These are phyloP conservation scores for Pochonia chlamydosporia DNA, from an alignment of 2,329 filamentous ascomycete species.

Conservation along the genomic window DNA sequence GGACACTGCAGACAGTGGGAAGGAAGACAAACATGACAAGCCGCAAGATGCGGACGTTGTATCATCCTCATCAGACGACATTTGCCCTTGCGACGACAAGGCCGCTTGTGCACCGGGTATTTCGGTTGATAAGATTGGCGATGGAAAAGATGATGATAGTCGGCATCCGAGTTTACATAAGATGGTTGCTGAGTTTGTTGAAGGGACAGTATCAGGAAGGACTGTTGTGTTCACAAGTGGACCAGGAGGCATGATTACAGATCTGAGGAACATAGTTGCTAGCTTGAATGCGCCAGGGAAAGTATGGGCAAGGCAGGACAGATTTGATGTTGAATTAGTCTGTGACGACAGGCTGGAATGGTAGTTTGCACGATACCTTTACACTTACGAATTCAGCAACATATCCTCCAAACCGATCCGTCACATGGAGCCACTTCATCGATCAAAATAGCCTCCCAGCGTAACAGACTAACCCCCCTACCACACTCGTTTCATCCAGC, in stretches of 20 bases:
- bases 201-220: conserved; percentile 37
- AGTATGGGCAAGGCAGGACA: conserved; percentile 54
- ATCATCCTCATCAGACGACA: conserved; percentile 20
- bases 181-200: conserved; percentile 44
- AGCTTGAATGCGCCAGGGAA: conserved; percentile 42
- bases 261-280: conserved; percentile 49
- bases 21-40: conserved; percentile 7
- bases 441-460: no score
- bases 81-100: conserved; percentile 18
- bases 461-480: no score
- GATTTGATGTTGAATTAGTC: conserved; percentile 48
- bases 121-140: conserved; percentile 23
- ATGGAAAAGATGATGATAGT: conserved; percentile 21
- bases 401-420: no score
- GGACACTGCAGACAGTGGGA: conserved; percentile 26
- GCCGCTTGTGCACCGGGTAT: conserved; percentile 11
- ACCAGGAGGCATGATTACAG: conserved; percentile 53
- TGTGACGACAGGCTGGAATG: conserved; percentile 57
- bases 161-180: conserved; percentile 39
- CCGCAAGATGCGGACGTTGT: conserved; percentile 13
- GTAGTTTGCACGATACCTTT: no score
- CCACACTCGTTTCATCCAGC: no score
- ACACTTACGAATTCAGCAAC: no score
- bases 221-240: conserved; percentile 56
- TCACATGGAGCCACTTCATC: no score